Base-by-base conservation (phyloP, 495 filamentous ascomycete species). In the Aspergillus campestris region DNA sequence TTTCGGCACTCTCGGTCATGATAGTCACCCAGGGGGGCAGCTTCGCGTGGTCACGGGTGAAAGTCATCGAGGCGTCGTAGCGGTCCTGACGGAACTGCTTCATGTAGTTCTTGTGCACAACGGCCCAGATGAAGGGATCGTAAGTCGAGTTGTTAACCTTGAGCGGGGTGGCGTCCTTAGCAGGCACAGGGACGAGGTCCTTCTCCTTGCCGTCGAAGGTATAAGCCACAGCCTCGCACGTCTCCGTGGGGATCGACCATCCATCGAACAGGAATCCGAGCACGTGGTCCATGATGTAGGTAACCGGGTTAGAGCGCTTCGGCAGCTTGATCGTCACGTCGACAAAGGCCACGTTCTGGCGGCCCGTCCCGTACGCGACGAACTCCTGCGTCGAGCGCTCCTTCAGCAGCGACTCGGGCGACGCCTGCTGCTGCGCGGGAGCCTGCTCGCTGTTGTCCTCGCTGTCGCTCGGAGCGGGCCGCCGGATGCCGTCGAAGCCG, bases 71-170 rank as follows among this genome's bases (percentile, higher is more conserved):
- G 29, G 95, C 73, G 66, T 98, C 92, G 64, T 96, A 98, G 53
- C 94, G 83, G 42, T 95, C 92, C 31, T 94, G 84, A 39, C 92
- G 81, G 59, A 94, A 78, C 55, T 79, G 70, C 71, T 84, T 87
- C 91, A 98, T 96, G 61, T 75, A 64, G 57, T 87, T 84, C 77
- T 98, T 98, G 75, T 97, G 87, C 33, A 97, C 90, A 52, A 98
- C 64, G 29, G 89, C 94, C 78, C 81, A 97, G 49, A 98, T 89
- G 53, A 96, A 98, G 31, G 80, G 83, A 64, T 97, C 94, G 56
- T 83, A 95, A 12, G 69, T 64, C 50, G 84, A 89, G 72, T 88
- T 91, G 50, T 71, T 72, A 34, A 80, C 77, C 51, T 73, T 74
- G 11, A 72, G 34, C 28, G 62, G 57, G 6, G 61, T 56, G n/a